These are phyloP conservation scores for Picea glauca DNA, from an alignment of 75 land plant species.

Conservation along the genomic window DNA sequence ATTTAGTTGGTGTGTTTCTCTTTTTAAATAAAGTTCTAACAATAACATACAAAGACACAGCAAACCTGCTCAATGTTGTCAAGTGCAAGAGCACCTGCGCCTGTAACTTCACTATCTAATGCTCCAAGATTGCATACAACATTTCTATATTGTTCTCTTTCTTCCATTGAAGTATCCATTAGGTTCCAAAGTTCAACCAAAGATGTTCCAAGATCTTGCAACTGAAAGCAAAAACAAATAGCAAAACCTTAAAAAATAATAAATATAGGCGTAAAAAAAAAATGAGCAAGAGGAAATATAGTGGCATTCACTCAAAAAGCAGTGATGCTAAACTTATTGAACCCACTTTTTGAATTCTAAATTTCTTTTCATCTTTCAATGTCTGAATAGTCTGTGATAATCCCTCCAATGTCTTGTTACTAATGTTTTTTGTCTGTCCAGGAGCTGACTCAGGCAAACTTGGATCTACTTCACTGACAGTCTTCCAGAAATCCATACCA, in stretches of 20 bases:
- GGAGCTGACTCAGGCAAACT: constrained; percentile 24
- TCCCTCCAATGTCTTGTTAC: constrained; percentile 25
- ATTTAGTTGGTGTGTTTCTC: not conserved
- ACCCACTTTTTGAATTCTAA: constrained; percentile 29
- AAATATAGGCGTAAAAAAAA: not conserved
- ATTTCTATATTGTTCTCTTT: constrained; percentile 48
- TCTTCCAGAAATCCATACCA: constrained; percentile 18
- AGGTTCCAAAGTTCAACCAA: constrained; percentile 74
- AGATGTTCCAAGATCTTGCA: constrained; percentile 61
- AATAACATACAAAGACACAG: not conserved
- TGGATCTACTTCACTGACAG: constrained; percentile 30
- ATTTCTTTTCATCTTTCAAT: constrained; percentile 40
- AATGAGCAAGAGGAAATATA: not conserved
- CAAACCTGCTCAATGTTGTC: constrained; percentile 69
- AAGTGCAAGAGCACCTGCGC: constrained; percentile 43
- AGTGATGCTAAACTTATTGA: not conserved
- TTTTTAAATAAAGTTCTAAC: not conserved
- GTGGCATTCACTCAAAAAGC: not conserved
- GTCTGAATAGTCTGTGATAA: constrained; percentile 25
- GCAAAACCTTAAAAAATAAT: not conserved
- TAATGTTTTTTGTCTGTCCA: constrained; percentile 33
- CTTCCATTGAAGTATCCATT: constrained; percentile 59
- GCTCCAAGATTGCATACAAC: constrained; percentile 46
- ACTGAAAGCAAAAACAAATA: constrained; percentile 24
- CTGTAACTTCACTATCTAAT: constrained; percentile 33